Conservation (phyloP, 805 yeast genomes). For the Cyberlindnera saturnus region DNA sequence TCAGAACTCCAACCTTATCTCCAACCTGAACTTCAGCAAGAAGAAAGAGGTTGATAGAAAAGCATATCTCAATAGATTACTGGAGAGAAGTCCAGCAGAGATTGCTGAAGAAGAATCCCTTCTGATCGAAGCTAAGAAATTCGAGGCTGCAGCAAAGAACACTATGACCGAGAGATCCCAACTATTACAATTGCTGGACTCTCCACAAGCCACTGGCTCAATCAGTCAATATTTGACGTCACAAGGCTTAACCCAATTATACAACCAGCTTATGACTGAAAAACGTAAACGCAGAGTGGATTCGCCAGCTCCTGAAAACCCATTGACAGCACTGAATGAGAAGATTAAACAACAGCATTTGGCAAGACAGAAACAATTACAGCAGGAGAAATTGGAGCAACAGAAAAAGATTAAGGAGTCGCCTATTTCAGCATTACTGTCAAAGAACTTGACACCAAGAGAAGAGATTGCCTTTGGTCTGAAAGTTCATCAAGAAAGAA, state of each 20-base stretch:
- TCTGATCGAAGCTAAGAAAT: constrained; percentile 85
- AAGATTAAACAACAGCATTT: constrained; percentile 25
- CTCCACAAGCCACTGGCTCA: constrained; percentile 74
- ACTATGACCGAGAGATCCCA: constrained; percentile 79
- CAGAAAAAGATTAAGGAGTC: constrained; percentile 20
- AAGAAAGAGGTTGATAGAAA: constrained; percentile 75
- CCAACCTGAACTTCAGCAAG: constrained; percentile 62
- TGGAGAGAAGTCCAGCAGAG: constrained; percentile 88
- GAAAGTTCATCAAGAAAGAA: constrained; percentile 65
- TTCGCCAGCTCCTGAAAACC: constrained; percentile 35
- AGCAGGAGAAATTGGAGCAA: constrained; percentile 19
- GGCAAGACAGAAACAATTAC: constrained; percentile 20
- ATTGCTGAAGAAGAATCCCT: constrained; percentile 96
- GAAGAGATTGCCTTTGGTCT: constrained; percentile 87
- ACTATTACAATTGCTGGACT: constrained; percentile 70
- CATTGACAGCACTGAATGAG: constrained; percentile 36
- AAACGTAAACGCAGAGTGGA: constrained; percentile 47
- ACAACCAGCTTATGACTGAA: constrained; percentile 69
- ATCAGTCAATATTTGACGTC: constrained; percentile 75
- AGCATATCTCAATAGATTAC: constrained; percentile 65
- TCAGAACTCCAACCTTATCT: constrained; percentile 48
- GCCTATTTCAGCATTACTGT: constrained; percentile 31
- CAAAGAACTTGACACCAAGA: constrained; percentile 49
- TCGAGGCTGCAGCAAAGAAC: constrained; percentile 88
- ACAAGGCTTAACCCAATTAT: constrained; percentile 83